These are phyloP conservation scores for Sodiomyces alkalinus DNA, from an alignment of 2,329 filamentous ascomycete genomes.

Conservation along the genomic window DNA sequence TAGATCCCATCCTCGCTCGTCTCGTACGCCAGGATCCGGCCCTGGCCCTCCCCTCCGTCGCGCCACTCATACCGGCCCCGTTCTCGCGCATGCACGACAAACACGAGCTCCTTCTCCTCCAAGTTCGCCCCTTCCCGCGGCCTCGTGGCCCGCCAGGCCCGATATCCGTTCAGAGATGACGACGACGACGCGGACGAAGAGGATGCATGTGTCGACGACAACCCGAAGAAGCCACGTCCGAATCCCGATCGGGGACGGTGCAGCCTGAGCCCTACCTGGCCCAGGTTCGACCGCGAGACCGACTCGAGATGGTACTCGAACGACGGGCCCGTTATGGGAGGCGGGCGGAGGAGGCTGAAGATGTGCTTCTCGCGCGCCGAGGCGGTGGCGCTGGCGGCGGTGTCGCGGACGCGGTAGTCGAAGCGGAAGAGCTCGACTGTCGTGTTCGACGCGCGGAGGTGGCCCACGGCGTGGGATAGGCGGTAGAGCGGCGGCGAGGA, in stretches of 20 bases:
- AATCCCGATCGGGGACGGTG: too few relatives aligned
- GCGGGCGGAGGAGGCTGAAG: constrained; percentile 19
- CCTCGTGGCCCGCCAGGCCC: constrained; percentile 9
- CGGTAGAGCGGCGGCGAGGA: constrained; percentile 19
- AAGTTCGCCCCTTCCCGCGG: constrained; percentile 7
- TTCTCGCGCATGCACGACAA: constrained; percentile 13
- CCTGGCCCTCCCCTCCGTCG: constrained; percentile 8
- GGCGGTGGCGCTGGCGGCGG: constrained; percentile 9
- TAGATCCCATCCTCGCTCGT: constrained; percentile 12
- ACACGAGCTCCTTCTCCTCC: constrained; percentile 11
- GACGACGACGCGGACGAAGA: too few relatives aligned
- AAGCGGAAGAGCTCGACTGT: constrained; percentile 16
- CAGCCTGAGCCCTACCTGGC: constrained; percentile 14
- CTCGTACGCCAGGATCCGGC: constrained; percentile 15
- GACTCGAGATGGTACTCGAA: constrained; percentile 19
- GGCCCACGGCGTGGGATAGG: constrained; percentile 18
- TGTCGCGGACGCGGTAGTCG: constrained; percentile 10
- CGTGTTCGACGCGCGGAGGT: constrained; percentile 16
- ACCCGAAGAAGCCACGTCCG: too few relatives aligned
- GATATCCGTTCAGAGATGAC: constrained; percentile 8
- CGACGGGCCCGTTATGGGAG: constrained; percentile 11
- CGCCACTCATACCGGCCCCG: constrained; percentile 16
- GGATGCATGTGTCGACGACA: too few relatives aligned
- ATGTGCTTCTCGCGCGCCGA: constrained; percentile 16
- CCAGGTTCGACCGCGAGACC: constrained; percentile 13